Evolutionary conservation across 305 asterid species (phyloP), one percentile per base, ranked within the genome.

Genomic region (Caryopteris hybrid): DNA sequence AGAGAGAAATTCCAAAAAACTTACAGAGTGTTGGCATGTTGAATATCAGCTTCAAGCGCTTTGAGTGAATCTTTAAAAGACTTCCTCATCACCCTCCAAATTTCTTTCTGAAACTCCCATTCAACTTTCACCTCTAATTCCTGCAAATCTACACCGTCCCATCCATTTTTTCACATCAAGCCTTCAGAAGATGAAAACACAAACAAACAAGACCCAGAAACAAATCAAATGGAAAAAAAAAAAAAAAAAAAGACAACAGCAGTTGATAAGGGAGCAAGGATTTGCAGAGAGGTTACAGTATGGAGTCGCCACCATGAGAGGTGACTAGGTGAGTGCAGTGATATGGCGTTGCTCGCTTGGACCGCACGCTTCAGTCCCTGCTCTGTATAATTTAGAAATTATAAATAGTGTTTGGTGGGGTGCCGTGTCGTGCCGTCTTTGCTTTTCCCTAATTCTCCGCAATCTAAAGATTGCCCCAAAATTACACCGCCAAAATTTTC

Each of bases 31-130:
- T 90, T 90, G 82, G 96, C 97, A 75, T 86, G 92, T 34, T 88
- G 94, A 69, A 90, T 88, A 83, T 90, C 96, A 81, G 97, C 94
- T 90, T 90, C 86, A 78, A 90, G 97, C 34, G 92, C 86, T 82
- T 90, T 90, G 73, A 90, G 82, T 62, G 92, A 81, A 82, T 90
- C 97, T 75, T 86, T 90, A 67, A 88, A 90, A 75, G 86, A 77
- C 84, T 90, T 88, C 94, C 83, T 83, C 97, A 90, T 90, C 73
- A 58, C 78, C 73, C 68, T 46, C 64, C 76, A 66, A 14, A 55
- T 8, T 31, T 22, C 31, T 55, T 33, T 42, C 74, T 61, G 23
- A 42, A 54, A 83, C 78, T 83, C 84, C 88, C 95, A 87, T 85
- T 63, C 87, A 84, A 76, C 46, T 68, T 33, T 33, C 57, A 45